Conservation (phyloP, 192 early-diverging fungal species). For the Phlyctochytrium planicorne region DNA sequence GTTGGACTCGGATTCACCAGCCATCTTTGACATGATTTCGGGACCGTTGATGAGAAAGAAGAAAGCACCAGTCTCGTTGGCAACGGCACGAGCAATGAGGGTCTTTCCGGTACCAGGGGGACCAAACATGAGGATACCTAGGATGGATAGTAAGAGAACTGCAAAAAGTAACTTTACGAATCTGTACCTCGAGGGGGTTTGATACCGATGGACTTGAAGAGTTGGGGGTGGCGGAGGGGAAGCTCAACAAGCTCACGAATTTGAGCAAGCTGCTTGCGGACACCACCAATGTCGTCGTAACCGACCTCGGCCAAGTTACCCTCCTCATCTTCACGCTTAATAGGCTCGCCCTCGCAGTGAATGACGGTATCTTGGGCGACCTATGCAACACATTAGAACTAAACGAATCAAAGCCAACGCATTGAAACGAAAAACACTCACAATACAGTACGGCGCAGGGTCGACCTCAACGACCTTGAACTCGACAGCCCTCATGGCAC, state of each 20-base stretch:
- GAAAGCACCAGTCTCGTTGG: conserved; percentile 99
- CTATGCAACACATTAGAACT: conserved; percentile 38
- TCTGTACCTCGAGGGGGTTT: conserved; percentile 88
- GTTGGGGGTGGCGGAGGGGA: conserved; percentile 95
- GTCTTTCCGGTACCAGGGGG: conserved; percentile 99
- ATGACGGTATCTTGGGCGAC: conserved; percentile 97
- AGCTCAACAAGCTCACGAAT: conserved; percentile 98
- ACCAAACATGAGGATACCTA: conserved; percentile 90
- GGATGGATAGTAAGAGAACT: background rate
- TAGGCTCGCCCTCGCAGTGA: conserved; percentile 97
- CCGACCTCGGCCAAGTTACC: conserved; percentile 88
- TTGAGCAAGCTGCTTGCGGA: conserved; percentile 98
- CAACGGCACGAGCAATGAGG: conserved; percentile 96
- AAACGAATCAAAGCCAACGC: background rate
- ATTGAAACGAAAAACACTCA: conserved; percentile 46
- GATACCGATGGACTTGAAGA: conserved; percentile 98
- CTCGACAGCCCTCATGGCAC: conserved; percentile 96
- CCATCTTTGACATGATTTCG: conserved; percentile 99
- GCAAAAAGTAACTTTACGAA: conserved; percentile 10
- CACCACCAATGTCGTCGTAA: conserved; percentile 98
- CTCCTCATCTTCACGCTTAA: conserved; percentile 99
- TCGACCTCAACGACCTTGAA: conserved; percentile 98
- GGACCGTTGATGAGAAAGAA: conserved; percentile 99
- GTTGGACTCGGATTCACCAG: conserved; percentile 97
- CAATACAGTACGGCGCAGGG: conserved; percentile 95